Evolutionary conservation across 139 green algal genomes (phyloP).

Genomic region (Spirogloea muscicola): DNA sequence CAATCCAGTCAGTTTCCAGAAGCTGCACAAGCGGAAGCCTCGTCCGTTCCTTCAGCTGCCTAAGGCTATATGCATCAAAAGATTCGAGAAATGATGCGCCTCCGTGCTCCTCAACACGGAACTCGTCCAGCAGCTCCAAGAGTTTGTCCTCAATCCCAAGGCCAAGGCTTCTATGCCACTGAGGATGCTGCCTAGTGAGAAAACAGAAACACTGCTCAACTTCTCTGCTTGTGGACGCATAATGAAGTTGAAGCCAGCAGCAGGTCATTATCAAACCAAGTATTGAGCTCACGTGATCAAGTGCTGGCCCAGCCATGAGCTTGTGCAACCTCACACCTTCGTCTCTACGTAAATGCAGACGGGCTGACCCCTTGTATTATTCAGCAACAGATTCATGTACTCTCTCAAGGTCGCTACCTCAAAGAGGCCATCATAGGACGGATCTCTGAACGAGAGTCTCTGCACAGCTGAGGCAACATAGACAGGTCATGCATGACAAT

Average conservation of each 20-base stretch:
- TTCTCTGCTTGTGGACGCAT: background rate
- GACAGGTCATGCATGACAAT: too few relatives aligned
- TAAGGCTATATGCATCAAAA: conserved; percentile 16
- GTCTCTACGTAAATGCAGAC: conserved; percentile 27
- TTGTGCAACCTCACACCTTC: conserved; percentile 17
- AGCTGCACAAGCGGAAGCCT: conserved; percentile 12
- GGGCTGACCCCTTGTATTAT: background rate
- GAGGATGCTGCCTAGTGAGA: conserved; percentile 13
- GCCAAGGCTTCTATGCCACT: conserved; percentile 10
- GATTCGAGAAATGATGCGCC: conserved; percentile 28
- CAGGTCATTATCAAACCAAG: background rate
- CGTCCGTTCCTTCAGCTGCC: conserved; percentile 5
- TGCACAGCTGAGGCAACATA: conserved; percentile 33
- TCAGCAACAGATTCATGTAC: conserved; percentile 6
- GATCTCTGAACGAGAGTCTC: conserved; percentile 21
- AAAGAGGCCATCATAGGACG: conserved; percentile 23
- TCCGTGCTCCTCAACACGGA: background rate
- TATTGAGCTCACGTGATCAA: background rate
- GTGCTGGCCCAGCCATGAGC: background rate
- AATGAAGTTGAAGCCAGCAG: background rate
- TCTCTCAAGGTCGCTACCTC: conserved; percentile 21
- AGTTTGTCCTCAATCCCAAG: conserved; percentile 27
- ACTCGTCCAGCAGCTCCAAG: conserved; percentile 10
- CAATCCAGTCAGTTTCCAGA: conserved; percentile 5
- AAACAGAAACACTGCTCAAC: background rate